Conservation (phyloP, 2,329 filamentous ascomycete genomes). For the Lithohypha guttulata region DNA sequence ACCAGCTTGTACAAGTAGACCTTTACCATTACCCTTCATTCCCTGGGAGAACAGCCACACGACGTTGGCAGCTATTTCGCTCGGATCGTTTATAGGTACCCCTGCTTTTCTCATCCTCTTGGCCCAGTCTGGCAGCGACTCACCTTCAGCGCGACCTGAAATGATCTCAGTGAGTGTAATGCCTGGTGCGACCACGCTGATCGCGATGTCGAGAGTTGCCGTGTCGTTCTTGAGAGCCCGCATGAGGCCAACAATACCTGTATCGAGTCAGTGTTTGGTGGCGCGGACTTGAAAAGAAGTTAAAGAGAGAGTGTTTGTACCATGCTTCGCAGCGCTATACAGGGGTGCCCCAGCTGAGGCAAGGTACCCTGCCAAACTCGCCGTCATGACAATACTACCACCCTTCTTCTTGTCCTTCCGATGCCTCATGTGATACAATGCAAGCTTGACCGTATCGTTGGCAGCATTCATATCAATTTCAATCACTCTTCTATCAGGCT, state of each 20-base stretch:
- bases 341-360: conserved; percentile 38
- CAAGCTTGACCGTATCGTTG: conserved; percentile 37
- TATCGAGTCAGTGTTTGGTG: conserved; percentile 3
- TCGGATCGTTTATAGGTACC: conserved; percentile 38
- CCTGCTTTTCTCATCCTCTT: conserved; percentile 34
- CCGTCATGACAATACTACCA: conserved; percentile 38
- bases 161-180: conserved; percentile 40
- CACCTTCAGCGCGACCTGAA: conserved; percentile 24
- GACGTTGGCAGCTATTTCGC: conserved; percentile 35
- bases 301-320: conserved; percentile 17
- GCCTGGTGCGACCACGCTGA: conserved; percentile 39
- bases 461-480: conserved; percentile 39
- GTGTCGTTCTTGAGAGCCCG: conserved; percentile 40
- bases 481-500: conserved; percentile 36
- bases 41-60: conserved; percentile 37
- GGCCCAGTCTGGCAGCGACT: conserved; percentile 31
- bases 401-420: conserved; percentile 28
- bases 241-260: conserved; percentile 39
- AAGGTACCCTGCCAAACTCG: conserved; percentile 40
- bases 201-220: conserved; percentile 34
- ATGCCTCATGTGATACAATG: conserved; percentile 37
- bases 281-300: background rate
- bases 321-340: conserved; percentile 42
- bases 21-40: conserved; percentile 35
- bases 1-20: conserved; percentile 37